Conservation (phyloP, 2,329 filamentous ascomycete genomes). For the Xylaria sp. region DNA sequence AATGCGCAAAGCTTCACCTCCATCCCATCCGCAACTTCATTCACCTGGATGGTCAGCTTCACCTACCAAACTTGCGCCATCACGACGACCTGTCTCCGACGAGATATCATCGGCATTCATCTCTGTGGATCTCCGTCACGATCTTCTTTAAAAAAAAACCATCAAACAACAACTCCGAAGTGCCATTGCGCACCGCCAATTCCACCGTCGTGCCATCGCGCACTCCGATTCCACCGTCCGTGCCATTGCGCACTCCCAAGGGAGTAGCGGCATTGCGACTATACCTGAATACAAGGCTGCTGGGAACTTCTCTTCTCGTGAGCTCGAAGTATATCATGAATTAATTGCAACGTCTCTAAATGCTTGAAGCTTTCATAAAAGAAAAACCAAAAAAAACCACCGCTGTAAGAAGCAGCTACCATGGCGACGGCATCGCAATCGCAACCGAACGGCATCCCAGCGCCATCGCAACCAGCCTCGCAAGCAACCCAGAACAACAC, state of each 20-base stretch:
- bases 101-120: too few relatives aligned
- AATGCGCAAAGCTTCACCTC: too few relatives aligned
- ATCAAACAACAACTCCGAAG: background rate
- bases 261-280: background rate
- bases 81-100: too few relatives aligned
- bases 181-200: background rate
- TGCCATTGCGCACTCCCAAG: background rate
- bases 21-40: too few relatives aligned
- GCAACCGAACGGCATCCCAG: constrained; percentile 58
- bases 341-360: too few relatives aligned
- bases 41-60: too few relatives aligned
- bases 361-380: too few relatives aligned
- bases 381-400: too few relatives aligned
- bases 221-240: background rate
- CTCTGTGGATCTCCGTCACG: background rate
- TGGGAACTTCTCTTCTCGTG: too few relatives aligned
- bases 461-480: constrained; percentile 33
- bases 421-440: constrained; percentile 42
- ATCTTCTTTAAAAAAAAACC: background rate
- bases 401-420: constrained; percentile 16
- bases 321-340: too few relatives aligned
- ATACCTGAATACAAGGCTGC: background rate
- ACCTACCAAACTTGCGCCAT: too few relatives aligned
- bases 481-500: constrained; percentile 31
- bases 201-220: background rate